phyloP scores from a whole-genome alignment of 2,329 filamentous ascomycete species.

The Blastomyces percursus region DNA sequence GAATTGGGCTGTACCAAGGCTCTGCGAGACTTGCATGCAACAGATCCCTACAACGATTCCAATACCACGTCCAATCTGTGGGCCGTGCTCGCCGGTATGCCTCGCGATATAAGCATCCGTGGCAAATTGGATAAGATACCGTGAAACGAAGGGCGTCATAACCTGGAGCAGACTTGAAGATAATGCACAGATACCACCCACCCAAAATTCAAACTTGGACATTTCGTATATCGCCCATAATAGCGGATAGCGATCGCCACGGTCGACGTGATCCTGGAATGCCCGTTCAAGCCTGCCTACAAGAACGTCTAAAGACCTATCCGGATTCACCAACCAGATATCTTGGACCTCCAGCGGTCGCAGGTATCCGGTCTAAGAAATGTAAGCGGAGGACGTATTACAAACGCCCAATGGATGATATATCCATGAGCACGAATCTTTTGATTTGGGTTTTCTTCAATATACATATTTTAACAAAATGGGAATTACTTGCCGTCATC shows the following conservation, averaged over 20 bases:
- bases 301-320: slow-evolving; percentile 60
- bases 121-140: slow-evolving; percentile 79
- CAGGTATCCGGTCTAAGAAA: slow-evolving; percentile 63
- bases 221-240: slow-evolving; percentile 76
- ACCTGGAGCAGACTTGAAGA: slow-evolving; percentile 62
- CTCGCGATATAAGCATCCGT: slow-evolving; percentile 63
- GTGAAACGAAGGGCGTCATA: slow-evolving; percentile 70
- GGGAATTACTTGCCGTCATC: slow-evolving; percentile 54
- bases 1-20: slow-evolving; percentile 75
- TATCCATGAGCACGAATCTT: slow-evolving; percentile 7
- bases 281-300: slow-evolving; percentile 54
- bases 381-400: slow-evolving; percentile 1
- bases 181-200: slow-evolving; percentile 70
- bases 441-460: background rate
- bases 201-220: slow-evolving; percentile 71
- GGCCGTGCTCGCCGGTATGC: slow-evolving; percentile 42
- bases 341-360: slow-evolving; percentile 73
- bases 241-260: slow-evolving; percentile 62
- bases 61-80: slow-evolving; percentile 62
- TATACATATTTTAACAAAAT: background rate
- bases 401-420: background rate
- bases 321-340: slow-evolving; percentile 78
- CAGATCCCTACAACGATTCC: slow-evolving; percentile 78
- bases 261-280: slow-evolving; percentile 56
- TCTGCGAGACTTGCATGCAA: slow-evolving; percentile 73